Evolutionary conservation across 306 rosid genomes (phyloP), one percentile per base, ranked within the genome.

Genomic region (Ormosia emarginata): DNA sequence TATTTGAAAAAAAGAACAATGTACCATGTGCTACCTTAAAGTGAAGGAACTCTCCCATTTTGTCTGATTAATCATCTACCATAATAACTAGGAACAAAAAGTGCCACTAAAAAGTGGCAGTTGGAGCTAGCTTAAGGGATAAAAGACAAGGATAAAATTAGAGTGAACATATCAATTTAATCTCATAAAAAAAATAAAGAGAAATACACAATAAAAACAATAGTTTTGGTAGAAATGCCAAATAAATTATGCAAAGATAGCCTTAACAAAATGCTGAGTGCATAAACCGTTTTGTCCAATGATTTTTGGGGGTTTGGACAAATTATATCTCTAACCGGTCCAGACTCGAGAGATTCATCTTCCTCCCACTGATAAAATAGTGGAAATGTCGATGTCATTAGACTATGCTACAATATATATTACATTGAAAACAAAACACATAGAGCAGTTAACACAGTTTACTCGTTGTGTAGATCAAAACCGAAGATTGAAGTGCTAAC

Each of bases 71-170:
- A 50, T 47, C 71, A 83, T 69, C 12, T 41, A 59, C 41, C 18
- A 59, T 15, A 49, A 10, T 46, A 44, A 44, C 24, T 33, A 70
- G 29, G 15, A 5, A 43, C 17, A 52, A 62, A 71, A 63, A 58
- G 29, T 71, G 18, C 73, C 78, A 71, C 78, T 47, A 24, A 24
- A 59, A 68, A 58, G 53, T 34, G 83, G 18, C 67, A 59, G 46
- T 58, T 79, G 41, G 47, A 69, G 40, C 47, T 58, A 43, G 63
- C 71, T 44, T 79, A 18, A 44, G 58, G 67, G 37, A 58, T 41
- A 15, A 39, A 67, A 65, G 14, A 12, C 32, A 49, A 6, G 29
- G 14, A 18, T 33, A 40, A 71, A 72, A 34, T 53, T 72, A 47
- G 7, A 10, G 17, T n/a, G 39, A 55, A 55, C 11, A 11, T 55